Base-by-base conservation (phyloP, 2,329 filamentous ascomycete species). In the Cladobotryum mycophilum region DNA sequence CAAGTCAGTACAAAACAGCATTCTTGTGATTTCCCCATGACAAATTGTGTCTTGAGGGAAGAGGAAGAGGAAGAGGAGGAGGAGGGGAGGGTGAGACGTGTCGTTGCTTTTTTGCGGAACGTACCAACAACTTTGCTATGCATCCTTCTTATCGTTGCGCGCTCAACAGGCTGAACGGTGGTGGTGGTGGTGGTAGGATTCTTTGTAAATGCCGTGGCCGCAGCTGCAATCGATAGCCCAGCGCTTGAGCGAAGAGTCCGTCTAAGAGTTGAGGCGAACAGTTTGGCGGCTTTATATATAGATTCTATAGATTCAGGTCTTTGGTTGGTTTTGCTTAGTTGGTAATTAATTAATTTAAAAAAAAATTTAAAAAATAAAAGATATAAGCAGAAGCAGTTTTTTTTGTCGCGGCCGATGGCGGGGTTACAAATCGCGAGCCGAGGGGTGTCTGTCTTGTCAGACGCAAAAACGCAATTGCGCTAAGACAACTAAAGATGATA, bases 121-220 rank as follows among this genome's bases (percentile, higher is more conserved):
- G 67, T 79, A 88, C 85, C 89, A 67, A 96, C 88, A 64, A 96
- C 85, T 72, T 92, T 93, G 75, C 81, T 88, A 73, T 97, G 93
- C 86, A 96, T 95, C 67, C 79, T 89, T 67, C 74, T 75, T n/a
- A n/a, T n/a, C 41, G 67, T 69, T 52, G 67, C 63, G 49, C 73
- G 55, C 36, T 70, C 63, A 44, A 60, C 55, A 43, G 64, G 60
- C 61, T 47, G 52, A 17, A 20, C 25, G 4, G 44, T 18, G 3
- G 69, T 56, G 67, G 67, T 55, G 70, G 61, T 60, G 35, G 72
- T 20, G 6, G 45, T 14, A 5, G 49, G 36, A 2, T 48, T 74
- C 53, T 70, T 73, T 53, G 82, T 83, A 59, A 87, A 75, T 55
- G 84, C 80, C 55, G 77, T 68, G 48, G 88, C 76, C 38, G 84